These are phyloP conservation scores for Vanilla planifolia DNA, from an alignment of 106 monocot genomes.

Conservation along the genomic window DNA sequence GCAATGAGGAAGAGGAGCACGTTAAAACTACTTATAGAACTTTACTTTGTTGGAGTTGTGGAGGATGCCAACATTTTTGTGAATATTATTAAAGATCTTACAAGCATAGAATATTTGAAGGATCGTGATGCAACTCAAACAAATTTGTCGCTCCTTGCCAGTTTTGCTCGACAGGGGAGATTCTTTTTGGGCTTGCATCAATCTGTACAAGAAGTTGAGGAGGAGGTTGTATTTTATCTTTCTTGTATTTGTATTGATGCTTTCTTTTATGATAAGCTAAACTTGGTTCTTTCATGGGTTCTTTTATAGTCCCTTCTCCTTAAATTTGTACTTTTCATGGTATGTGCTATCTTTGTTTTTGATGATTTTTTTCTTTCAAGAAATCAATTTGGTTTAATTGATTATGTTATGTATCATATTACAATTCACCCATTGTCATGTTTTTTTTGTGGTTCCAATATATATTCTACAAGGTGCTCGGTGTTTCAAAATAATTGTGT, in stretches of 20 bases:
- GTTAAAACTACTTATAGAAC: constrained; percentile 85
- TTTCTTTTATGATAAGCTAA: not conserved
- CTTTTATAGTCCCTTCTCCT: not conserved
- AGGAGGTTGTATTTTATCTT: constrained; percentile 8
- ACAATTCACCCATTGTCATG: too few species aligned
- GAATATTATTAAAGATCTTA: constrained; percentile 85
- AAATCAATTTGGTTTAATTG: too few species aligned
- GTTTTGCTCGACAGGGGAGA: constrained; percentile 86
- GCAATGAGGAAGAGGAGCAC: constrained; percentile 93
- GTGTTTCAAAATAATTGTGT: too few species aligned
- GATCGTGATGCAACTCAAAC: constrained; percentile 88
- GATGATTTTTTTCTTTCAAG: too few species aligned
- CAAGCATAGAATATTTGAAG: constrained; percentile 68
- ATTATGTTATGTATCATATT: too few species aligned
- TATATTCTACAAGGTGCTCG: too few species aligned
- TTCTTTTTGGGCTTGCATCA: constrained; percentile 65
- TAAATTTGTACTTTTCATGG: not conserved
- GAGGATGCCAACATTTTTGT: constrained; percentile 86
- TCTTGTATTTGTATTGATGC: not conserved
- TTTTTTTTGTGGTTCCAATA: too few species aligned
- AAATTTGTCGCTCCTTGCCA: constrained; percentile 85
- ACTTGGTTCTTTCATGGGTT: not conserved
- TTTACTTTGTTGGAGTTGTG: constrained; percentile 89
- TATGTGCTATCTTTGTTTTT: not conserved
- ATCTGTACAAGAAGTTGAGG: constrained; percentile 64